Evolutionary conservation across 257 asterid genomes (phyloP), one percentile per base, ranked within the genome.

Genomic region (Solanum etuberosum): DNA sequence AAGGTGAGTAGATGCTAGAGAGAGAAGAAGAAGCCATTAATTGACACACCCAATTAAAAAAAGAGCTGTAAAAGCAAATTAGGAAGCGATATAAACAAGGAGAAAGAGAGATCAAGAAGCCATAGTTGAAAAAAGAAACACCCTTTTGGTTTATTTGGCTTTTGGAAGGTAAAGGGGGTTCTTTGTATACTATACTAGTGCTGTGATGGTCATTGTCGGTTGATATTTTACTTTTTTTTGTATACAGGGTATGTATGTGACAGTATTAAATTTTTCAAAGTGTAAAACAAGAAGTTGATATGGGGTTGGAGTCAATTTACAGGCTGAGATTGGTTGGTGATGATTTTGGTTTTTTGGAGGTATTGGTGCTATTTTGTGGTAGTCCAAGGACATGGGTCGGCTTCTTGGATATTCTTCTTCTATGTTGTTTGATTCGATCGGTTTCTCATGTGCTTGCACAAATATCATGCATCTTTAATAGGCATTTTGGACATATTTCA

Each of bases 1-100:
- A 86, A 57, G 82, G 72, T 12, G 88, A 83, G 70, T 86, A 88
- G 38, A 88, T 77, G 77, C 89, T 72, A 20, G 92, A 90, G 87
- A 90, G 86, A 21, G 93, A 91, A 18, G 93, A 86, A 86, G 93
- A 90, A 77, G 93, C 92, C 93, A 89, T 89, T 63, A 46, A 80
- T 80, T 29, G 43, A 48, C 29, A 77, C 15, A 77, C 37, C 15
- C n/a, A 51, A 32, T 15, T 3, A 37, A 0, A n/a, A 59, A 9
- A 83, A 77, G 21, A 67, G 59, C 87, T 87, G 48, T 59, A 9
- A 18, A 6, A 73, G 86, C 57, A 86, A 70, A 84, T 88, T 18
- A 35, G 9, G 87, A 54, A 72, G 65, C 85, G 13, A 25, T 63
- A 77, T 70, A 83, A 43, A 85, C 88, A 77, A 87, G 35, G 67